These are phyloP conservation scores for Ramicandelaber brevisporus DNA, from an alignment of 192 early-diverging fungal genomes.

Conservation along the genomic window DNA sequence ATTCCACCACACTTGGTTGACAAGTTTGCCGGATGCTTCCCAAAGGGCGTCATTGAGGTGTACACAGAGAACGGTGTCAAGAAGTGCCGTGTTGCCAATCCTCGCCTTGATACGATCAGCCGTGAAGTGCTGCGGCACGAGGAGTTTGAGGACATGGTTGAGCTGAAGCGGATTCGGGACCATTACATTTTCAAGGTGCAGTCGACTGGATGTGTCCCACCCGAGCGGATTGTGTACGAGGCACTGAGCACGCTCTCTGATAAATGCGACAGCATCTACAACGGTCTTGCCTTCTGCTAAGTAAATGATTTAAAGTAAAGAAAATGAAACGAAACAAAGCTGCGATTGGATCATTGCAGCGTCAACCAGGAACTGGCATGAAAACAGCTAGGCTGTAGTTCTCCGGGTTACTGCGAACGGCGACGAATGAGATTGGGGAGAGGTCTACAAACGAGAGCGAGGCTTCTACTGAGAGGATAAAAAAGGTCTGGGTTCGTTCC, in stretches of 20 bases:
- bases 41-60: constrained; percentile 61
- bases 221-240: constrained; percentile 48
- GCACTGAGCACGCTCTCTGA: constrained; percentile 54
- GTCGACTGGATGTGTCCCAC: constrained; percentile 54
- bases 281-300: too few relatives aligned
- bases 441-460: too few relatives aligned
- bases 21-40: constrained; percentile 68
- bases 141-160: constrained; percentile 77
- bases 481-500: too few relatives aligned
- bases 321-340: too few relatives aligned
- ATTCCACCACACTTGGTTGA: constrained; percentile 62
- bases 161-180: constrained; percentile 69
- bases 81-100: constrained; percentile 59
- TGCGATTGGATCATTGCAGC: too few relatives aligned
- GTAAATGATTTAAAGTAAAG: too few relatives aligned
- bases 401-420: too few relatives aligned
- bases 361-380: too few relatives aligned
- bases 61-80: constrained; percentile 33
- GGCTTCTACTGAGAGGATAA: too few relatives aligned
- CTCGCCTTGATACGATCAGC: constrained; percentile 86
- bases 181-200: constrained; percentile 97
- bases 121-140: constrained; percentile 78
- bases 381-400: too few relatives aligned
- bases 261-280: constrained; percentile 59
- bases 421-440: too few relatives aligned